phyloP scores from a whole-genome alignment of 2,329 filamentous ascomycete genomes.

The Thielaviopsis musarum region DNA sequence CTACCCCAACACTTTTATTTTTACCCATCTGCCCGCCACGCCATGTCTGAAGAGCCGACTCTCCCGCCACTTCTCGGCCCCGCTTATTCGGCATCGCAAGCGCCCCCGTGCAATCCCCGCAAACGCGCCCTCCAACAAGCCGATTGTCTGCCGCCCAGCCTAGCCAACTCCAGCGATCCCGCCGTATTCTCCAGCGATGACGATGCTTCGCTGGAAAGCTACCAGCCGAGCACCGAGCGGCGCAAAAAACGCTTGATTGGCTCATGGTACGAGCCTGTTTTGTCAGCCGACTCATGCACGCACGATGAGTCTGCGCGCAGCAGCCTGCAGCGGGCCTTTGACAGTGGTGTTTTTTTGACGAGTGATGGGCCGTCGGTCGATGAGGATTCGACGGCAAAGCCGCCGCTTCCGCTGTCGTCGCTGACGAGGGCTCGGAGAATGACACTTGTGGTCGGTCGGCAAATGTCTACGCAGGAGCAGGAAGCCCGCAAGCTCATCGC shows the following conservation, averaged over 20 bases:
- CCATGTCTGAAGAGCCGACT: conserved; percentile 26
- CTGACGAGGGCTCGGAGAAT: background rate
- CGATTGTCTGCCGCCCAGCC: conserved; percentile 19
- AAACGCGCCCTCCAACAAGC: conserved; percentile 22
- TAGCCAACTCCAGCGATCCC: conserved; percentile 52
- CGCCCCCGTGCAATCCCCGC: conserved; percentile 20
- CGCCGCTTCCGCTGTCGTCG: background rate
- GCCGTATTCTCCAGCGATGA: conserved; percentile 58
- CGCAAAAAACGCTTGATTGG: conserved; percentile 48
- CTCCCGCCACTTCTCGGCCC: conserved; percentile 24
- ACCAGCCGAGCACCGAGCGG: conserved; percentile 29
- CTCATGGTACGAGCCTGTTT: conserved; percentile 39
- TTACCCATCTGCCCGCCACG: background rate
- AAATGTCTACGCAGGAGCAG: conserved; percentile 25
- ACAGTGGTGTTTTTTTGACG: conserved; percentile 54
- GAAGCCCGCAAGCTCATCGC: conserved; percentile 30
- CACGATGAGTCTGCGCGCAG: conserved; percentile 30
- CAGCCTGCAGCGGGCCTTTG: conserved; percentile 39
- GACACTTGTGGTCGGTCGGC: conserved; percentile 4
- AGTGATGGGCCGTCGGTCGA: conserved; percentile 23
- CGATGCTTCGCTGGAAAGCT: conserved; percentile 49
- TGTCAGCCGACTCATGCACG: conserved; percentile 31
- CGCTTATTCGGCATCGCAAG: conserved; percentile 9
- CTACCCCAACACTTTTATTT: too few relatives aligned
- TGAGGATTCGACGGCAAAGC: conserved; percentile 1